Conservation (phyloP, 148 eudicot genomes). For the Rhododendron ovatum region DNA sequence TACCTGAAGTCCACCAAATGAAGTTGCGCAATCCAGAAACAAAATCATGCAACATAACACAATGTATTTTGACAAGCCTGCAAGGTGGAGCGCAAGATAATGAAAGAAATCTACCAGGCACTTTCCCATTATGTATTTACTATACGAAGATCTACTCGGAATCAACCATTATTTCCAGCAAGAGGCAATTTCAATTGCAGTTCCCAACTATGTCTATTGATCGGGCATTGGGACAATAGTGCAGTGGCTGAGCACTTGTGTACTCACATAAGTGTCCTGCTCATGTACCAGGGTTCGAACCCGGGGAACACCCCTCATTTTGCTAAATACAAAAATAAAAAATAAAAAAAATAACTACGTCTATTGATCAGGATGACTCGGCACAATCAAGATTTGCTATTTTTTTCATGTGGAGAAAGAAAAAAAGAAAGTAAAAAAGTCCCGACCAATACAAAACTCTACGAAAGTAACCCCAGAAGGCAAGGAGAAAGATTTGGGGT, state of each 20-base stretch:
- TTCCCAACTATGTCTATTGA: not conserved
- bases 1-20: not conserved
- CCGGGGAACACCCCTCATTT: not conserved
- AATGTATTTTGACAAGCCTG: not conserved
- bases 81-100: not conserved
- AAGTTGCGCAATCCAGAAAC: not conserved
- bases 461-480: not conserved
- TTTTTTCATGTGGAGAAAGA: not conserved
- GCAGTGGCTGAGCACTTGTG: not conserved
- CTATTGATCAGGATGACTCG: slow-evolving; percentile 3
- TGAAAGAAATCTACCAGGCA: not conserved
- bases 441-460: not conserved
- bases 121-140: not conserved
- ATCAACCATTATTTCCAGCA: not conserved
- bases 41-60: not conserved
- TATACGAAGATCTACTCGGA: not conserved
- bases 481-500: not conserved
- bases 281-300: not conserved
- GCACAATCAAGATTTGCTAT: not conserved
- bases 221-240: not conserved
- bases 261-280: not conserved
- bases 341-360: not conserved
- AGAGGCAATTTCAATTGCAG: not conserved
- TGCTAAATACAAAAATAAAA: not conserved
- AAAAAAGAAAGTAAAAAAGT: no score